Conservation (phyloP, 805 yeast species). For the Tetrapisispora nanseiensis region DNA sequence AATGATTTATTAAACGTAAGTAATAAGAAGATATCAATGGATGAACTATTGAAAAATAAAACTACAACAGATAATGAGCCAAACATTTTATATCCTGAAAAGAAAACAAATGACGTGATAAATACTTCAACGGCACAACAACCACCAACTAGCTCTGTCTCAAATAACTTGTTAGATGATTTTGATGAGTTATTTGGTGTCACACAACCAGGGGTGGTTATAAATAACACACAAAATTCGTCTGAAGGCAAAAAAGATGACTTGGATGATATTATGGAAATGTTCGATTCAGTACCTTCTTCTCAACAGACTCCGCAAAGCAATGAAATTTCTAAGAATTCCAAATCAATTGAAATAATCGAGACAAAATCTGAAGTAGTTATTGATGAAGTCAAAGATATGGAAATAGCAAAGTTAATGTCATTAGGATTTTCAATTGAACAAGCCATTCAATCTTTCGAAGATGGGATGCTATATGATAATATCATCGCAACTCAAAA, state of each 20-base stretch:
- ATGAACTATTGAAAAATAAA: not conserved
- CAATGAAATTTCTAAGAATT: not conserved
- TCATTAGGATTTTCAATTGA: constrained; percentile 22
- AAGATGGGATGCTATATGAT: constrained; percentile 21
- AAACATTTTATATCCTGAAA: not conserved
- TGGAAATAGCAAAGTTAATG: constrained; percentile 29
- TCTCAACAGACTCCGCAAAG: not conserved
- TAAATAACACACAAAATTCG: not conserved
- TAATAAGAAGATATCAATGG: not conserved
- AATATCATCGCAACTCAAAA: constrained; percentile 6
- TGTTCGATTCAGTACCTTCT: not conserved
- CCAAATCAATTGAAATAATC: not conserved
- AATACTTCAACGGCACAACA: not conserved
- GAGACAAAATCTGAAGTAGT: constrained; percentile 1
- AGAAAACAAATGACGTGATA: not conserved
- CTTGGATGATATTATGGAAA: constrained; percentile 13
- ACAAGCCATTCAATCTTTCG: constrained; percentile 16
- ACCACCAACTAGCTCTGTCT: not conserved
- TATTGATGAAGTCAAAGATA: constrained; percentile 27
- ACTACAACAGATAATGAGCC: too few relatives aligned
- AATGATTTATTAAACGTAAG: not conserved
- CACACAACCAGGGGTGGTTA: not conserved
- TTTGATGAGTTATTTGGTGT: constrained; percentile 16
- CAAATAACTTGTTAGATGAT: constrained; percentile 10
- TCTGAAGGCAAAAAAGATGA: constrained; percentile 8